Evolutionary conservation across 768 basidiomycete genomes (phyloP).

Genomic region (Collybia sp.): DNA sequence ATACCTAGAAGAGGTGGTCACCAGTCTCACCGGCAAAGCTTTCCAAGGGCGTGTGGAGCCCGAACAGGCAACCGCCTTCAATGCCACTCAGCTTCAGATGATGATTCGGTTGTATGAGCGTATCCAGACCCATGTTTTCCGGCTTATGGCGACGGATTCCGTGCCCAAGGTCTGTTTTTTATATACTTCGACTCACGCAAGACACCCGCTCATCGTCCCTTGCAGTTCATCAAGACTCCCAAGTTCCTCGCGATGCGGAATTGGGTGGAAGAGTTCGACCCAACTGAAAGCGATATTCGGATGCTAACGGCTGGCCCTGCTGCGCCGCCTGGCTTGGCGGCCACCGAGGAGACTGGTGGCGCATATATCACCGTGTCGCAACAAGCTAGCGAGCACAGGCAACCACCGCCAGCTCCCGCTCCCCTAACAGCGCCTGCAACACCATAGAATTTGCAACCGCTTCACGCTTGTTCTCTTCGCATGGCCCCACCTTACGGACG

Average conservation of each 20-base stretch:
- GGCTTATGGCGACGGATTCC: slow-evolving; percentile 97
- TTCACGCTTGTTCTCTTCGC: slow-evolving; percentile 13
- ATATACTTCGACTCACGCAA: slow-evolving; percentile 1
- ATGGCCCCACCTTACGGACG: slow-evolving; percentile 16
- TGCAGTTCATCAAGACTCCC: slow-evolving; percentile 83
- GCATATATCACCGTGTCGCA: slow-evolving; percentile 86
- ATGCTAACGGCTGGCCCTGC: slow-evolving; percentile 49
- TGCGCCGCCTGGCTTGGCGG: slow-evolving; percentile 65
- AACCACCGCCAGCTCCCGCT: slow-evolving; percentile 22
- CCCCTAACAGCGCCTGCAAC: slow-evolving; percentile 16
- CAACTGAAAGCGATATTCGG: slow-evolving; percentile 55
- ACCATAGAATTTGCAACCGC: slow-evolving; percentile 16
- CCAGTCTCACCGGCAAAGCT: slow-evolving; percentile 66
- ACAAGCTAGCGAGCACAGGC: slow-evolving; percentile 60
- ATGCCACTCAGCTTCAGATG: slow-evolving; percentile 92
- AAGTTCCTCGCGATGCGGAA: slow-evolving; percentile 76
- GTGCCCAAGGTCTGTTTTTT: slow-evolving; percentile 77
- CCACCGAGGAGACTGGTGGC: slow-evolving; percentile 70
- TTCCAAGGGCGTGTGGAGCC: slow-evolving; percentile 81
- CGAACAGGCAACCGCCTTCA: slow-evolving; percentile 77
- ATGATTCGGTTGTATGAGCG: slow-evolving; percentile 93
- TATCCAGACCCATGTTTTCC: slow-evolving; percentile 95
- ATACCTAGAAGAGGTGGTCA: slow-evolving; percentile 89
- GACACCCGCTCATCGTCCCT: slow-evolving; percentile 7
- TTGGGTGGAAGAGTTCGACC: slow-evolving; percentile 74